Conservation (phyloP, 129 eudicot species). For the Helianthus annuus region DNA sequence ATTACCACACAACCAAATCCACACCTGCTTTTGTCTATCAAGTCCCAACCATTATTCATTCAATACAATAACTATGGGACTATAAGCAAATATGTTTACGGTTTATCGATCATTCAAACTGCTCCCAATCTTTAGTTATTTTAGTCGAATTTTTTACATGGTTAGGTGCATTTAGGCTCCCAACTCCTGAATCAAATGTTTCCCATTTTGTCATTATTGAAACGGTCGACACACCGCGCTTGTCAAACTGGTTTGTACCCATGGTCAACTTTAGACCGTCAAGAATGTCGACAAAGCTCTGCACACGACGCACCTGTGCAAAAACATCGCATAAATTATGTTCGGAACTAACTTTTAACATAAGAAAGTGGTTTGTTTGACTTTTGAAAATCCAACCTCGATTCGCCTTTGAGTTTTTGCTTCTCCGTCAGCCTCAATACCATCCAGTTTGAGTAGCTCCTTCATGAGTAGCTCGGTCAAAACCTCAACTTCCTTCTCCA, state of each 20-base stretch:
- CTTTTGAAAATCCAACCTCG: slow-evolving; percentile 45
- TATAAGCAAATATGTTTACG: slow-evolving; percentile 19
- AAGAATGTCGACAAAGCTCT: slow-evolving; percentile 51
- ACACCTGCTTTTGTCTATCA: too few relatives aligned
- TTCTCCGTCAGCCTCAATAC: slow-evolving; percentile 65
- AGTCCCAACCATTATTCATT: slow-evolving; percentile 3
- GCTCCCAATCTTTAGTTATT: slow-evolving; percentile 53
- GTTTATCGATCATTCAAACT: slow-evolving; percentile 37
- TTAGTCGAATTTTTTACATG: slow-evolving; percentile 35
- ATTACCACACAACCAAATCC: not conserved
- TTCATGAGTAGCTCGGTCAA: slow-evolving; percentile 62
- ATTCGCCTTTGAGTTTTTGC: slow-evolving; percentile 48
- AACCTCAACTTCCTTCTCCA: slow-evolving; percentile 44
- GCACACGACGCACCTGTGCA: slow-evolving; percentile 56
- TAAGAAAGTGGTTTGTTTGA: slow-evolving; percentile 16
- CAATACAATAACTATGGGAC: slow-evolving; percentile 9
- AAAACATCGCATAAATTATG: not conserved
- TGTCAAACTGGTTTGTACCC: slow-evolving; percentile 7
- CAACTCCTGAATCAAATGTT: slow-evolving; percentile 51
- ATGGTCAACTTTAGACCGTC: slow-evolving; percentile 46
- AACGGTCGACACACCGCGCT: slow-evolving; percentile 25
- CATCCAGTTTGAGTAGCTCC: slow-evolving; percentile 56
- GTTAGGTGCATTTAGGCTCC: slow-evolving; percentile 43
- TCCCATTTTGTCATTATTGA: slow-evolving; percentile 49
- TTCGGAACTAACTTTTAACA: slow-evolving; percentile 8